Conservation (phyloP, 164 flowering plant genomes). For the Nelumbo lutea region DNA sequence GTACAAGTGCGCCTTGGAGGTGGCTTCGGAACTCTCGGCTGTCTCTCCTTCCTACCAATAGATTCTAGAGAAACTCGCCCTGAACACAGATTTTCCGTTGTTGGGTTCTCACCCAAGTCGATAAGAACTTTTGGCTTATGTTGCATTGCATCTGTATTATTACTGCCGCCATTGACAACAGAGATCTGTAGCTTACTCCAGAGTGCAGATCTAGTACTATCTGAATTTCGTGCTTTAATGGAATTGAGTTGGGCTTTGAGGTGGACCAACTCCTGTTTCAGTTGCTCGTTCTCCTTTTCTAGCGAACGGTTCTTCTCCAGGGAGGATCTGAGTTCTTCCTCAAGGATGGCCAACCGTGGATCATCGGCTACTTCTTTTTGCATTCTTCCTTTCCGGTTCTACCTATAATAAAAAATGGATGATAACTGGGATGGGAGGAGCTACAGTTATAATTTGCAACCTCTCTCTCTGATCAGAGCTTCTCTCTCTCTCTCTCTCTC, state of each 20-base stretch:
- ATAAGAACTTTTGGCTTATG: slow-evolving; percentile 20
- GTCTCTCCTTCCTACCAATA: slow-evolving; percentile 17
- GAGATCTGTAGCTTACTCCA: slow-evolving; percentile 52
- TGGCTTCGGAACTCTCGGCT: slow-evolving; percentile 25
- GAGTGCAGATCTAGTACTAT: slow-evolving; percentile 36
- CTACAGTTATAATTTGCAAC: slow-evolving; percentile 5
- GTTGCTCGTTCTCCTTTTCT: slow-evolving; percentile 58
- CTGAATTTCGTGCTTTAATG: slow-evolving; percentile 45
- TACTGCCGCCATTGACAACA: slow-evolving; percentile 22
- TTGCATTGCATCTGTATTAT: slow-evolving; percentile 16
- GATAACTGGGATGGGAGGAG: background rate
- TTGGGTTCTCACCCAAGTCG: slow-evolving; percentile 20
- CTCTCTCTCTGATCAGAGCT: background rate
- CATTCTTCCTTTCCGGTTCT: slow-evolving; percentile 21
- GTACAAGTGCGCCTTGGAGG: slow-evolving; percentile 33
- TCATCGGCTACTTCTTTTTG: slow-evolving; percentile 24
- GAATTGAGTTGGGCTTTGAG: slow-evolving; percentile 39
- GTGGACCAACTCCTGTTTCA: slow-evolving; percentile 48
- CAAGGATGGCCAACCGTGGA: slow-evolving; percentile 26
- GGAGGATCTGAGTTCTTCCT: slow-evolving; percentile 39
- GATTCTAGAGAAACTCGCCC: slow-evolving; percentile 18
- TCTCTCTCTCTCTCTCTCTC: background rate
- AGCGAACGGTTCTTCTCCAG: slow-evolving; percentile 30
- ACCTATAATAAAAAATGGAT: background rate
- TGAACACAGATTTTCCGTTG: slow-evolving; percentile 1